Percentiles rank a stretch among this genome's conserved stretches.
These are phyloP conservation scores for Tetrahymena borealis DNA, from an alignment of 73 alveolate genomes.

Conservation along the genomic window DNA sequence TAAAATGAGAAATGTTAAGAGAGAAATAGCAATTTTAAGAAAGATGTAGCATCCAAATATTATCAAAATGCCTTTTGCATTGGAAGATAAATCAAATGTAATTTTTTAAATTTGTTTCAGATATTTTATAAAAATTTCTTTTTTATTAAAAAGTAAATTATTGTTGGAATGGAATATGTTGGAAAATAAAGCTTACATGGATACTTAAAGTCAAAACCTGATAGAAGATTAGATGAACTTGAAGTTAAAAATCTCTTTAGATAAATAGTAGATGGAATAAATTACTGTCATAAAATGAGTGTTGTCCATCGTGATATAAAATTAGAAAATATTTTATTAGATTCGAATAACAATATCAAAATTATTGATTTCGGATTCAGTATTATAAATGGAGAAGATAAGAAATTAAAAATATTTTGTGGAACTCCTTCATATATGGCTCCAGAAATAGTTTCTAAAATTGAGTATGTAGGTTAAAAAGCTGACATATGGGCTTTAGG, in stretches of 20 bases:
- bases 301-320: slow-evolving; percentile 58
- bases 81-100: slow-evolving; percentile 62
- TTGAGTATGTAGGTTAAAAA: slow-evolving; percentile 54
- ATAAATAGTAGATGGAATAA: not conserved
- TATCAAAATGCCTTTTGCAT: slow-evolving; percentile 66
- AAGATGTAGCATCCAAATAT: slow-evolving; percentile 75
- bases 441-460: slow-evolving; percentile 65
- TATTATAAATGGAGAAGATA: slow-evolving; percentile 46
- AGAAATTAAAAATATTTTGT: slow-evolving; percentile 59
- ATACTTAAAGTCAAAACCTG: slow-evolving; percentile 38
- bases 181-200: slow-evolving; percentile 3
- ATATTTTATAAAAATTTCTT: not conserved
- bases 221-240: slow-evolving; percentile 52
- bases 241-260: slow-evolving; percentile 51
- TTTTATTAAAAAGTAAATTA: slow-evolving; percentile 38
- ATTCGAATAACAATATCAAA: not conserved
- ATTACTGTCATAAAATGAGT: not conserved
- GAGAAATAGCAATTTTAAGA: slow-evolving; percentile 80
- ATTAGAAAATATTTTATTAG: slow-evolving; percentile 50
- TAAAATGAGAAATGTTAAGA: slow-evolving; percentile 77
- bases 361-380: slow-evolving; percentile 21
- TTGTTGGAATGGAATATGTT: slow-evolving; percentile 74
- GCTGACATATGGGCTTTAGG: slow-evolving; percentile 86
- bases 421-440: slow-evolving; percentile 86
- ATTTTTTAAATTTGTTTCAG: slow-evolving; percentile 3